phyloP scores from a whole-genome alignment of 768 basidiomycete species.

The Strobilomyces dryophilus region DNA sequence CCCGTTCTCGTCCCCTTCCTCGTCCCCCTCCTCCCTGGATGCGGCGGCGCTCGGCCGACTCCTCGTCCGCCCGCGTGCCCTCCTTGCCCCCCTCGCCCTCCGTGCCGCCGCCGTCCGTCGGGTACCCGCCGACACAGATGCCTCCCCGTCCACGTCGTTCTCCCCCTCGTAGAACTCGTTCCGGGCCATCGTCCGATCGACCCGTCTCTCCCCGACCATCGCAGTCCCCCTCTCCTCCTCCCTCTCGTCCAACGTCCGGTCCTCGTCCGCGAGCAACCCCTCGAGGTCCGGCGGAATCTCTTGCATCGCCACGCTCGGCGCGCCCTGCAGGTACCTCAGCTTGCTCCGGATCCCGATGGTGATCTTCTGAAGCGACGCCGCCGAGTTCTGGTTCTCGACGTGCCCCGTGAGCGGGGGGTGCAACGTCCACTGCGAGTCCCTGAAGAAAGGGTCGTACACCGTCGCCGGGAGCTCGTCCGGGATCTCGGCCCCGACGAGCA shows the following conservation, averaged over 20 bases:
- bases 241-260: conserved; percentile 60
- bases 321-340: conserved; percentile 87
- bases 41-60: conserved; percentile 29
- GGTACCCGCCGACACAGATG: conserved; percentile 27
- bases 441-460: conserved; percentile 90
- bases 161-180: conserved; percentile 78
- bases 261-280: conserved; percentile 70
- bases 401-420: conserved; percentile 90
- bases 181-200: conserved; percentile 47
- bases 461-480: conserved; percentile 87
- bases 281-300: conserved; percentile 93
- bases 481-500: conserved; percentile 78
- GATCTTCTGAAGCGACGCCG: conserved; percentile 80
- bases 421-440: conserved; percentile 85
- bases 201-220: conserved; percentile 47
- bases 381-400: conserved; percentile 90
- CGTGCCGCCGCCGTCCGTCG: conserved; percentile 2
- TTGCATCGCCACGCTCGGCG: conserved; percentile 95
- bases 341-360: conserved; percentile 83
- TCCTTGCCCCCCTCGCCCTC: conserved; percentile 22
- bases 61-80: conserved; percentile 30
- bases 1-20: conserved; percentile 34
- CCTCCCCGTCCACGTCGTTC: conserved; percentile 57
- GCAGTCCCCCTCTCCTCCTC: conserved; percentile 64
- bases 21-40: conserved; percentile 35